These are phyloP conservation scores for Xylariaceae sp. DNA, from an alignment of 2,329 filamentous ascomycete species.

Conservation along the genomic window DNA sequence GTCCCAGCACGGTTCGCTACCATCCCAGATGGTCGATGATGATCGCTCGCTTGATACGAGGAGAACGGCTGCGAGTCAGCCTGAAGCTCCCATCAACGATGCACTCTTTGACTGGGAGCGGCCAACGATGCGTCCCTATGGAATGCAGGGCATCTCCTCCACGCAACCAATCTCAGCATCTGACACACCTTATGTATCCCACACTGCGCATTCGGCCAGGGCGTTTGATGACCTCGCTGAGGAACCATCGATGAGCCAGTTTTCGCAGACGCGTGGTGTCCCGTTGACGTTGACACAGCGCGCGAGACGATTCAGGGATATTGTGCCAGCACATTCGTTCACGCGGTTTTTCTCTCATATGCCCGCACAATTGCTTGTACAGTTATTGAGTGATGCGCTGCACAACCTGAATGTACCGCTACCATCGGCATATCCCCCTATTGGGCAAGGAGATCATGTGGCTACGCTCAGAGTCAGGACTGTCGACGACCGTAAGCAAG, in stretches of 20 bases:
- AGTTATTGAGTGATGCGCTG: slow-evolving; percentile 73
- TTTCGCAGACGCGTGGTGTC: slow-evolving; percentile 71
- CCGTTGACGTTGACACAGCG: slow-evolving; percentile 83
- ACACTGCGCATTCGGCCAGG: slow-evolving; percentile 31
- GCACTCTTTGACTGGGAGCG: slow-evolving; percentile 84
- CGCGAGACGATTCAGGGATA: slow-evolving; percentile 82
- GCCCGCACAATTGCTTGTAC: slow-evolving; percentile 67
- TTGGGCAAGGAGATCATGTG: slow-evolving; percentile 49
- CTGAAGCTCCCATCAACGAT: slow-evolving; percentile 70
- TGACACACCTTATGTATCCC: slow-evolving; percentile 36
- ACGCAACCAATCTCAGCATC: slow-evolving; percentile 43
- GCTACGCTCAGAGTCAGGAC: slow-evolving; percentile 69
- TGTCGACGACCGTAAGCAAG: slow-evolving; percentile 65
- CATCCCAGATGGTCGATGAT: slow-evolving; percentile 53
- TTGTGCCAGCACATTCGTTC: slow-evolving; percentile 79
- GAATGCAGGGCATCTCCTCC: slow-evolving; percentile 40
- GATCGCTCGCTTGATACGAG: slow-evolving; percentile 37
- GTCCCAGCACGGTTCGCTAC: slow-evolving; percentile 31
- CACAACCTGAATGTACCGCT: slow-evolving; percentile 80
- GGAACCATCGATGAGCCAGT: slow-evolving; percentile 82
- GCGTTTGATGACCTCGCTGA: slow-evolving; percentile 65
- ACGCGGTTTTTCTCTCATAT: slow-evolving; percentile 89
- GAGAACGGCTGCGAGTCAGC: slow-evolving; percentile 74
- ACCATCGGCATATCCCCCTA: slow-evolving; percentile 42
- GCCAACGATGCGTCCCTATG: slow-evolving; percentile 54